Conservation (phyloP, 345 rosid species). For the Camelina sativa region DNA sequence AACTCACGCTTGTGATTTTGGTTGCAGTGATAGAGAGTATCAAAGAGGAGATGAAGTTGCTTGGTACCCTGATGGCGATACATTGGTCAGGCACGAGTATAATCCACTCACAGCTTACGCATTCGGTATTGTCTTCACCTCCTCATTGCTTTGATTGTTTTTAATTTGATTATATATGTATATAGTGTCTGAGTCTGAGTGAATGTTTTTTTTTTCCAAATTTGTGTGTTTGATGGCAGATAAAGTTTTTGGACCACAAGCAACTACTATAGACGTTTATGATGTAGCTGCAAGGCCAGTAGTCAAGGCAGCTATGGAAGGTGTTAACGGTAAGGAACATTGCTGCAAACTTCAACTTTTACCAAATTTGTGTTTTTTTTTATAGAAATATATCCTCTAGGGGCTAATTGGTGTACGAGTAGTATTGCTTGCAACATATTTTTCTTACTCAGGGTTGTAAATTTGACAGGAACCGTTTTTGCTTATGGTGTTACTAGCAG, state of each 20-base stretch:
- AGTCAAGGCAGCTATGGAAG: conserved; percentile 98
- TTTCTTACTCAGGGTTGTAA: conserved; percentile 13
- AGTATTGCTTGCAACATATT: conserved; percentile 6
- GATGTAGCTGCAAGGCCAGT: conserved; percentile 97
- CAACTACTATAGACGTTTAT: conserved; percentile 80
- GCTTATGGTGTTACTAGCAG: conserved; percentile 99
- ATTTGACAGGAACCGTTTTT: conserved; percentile 87
- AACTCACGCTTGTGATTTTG: conserved; percentile 23
- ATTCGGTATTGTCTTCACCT: conserved; percentile 60
- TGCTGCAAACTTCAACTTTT: not conserved
- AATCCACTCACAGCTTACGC: conserved; percentile 91
- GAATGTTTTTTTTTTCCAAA: not conserved
- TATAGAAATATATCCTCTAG: not conserved
- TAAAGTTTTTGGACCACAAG: conserved; percentile 86
- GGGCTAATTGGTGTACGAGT: not conserved
- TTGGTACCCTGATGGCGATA: conserved; percentile 97
- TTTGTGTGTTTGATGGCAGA: conserved; percentile 52
- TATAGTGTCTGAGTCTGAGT: not conserved
- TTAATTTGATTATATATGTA: not conserved
- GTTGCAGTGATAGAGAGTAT: conserved; percentile 86
- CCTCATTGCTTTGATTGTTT: not conserved
- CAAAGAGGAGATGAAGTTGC: conserved; percentile 96
- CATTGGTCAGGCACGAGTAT: conserved; percentile 83
- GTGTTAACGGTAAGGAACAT: conserved; percentile 78
- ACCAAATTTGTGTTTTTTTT: not conserved